Evolutionary conservation across 192 early-diverging fungal species (phyloP), one percentile per base, ranked within the genome.

Genomic region (Blastocladiella britannica): DNA sequence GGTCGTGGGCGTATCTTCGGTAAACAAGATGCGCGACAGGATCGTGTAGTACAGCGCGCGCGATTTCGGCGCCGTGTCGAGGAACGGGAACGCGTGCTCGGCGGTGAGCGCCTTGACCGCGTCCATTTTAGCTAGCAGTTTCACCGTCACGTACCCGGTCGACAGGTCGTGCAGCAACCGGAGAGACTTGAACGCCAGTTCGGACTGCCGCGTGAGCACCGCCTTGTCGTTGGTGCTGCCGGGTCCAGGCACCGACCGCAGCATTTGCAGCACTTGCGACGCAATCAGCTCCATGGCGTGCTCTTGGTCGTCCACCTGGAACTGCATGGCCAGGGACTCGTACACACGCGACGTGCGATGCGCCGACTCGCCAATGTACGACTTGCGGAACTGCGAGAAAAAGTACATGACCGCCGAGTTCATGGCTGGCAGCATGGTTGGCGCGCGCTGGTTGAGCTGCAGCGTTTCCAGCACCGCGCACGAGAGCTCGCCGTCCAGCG

Each of bases 331-430:
- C 51, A 91, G 65, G 29, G 74, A 63, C 0, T 68, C 65, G 55
- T 82, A 91, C 7, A 88, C 78, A 58, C 88, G 70, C 0, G 77
- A 66, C 6, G 68, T 72, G 52, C 72, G 71, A 52, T 73, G 66
- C 24, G 72, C 61, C 26, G 72, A 71, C 60, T 89, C 85, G 55
- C 89, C 82, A 26, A 91, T 75, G 61, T 91, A 91, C 22, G 79
- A 78, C 53, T 84, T 81, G 9, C 83, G 72, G 65, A 92, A 91
- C 52, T 74, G 69, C 5, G 71, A 72, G 63, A 85, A 86, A 55
- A 91, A 79, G 62, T 81, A 82, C n/a, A 89, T 55, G 57, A 92
- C 78, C 8, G 88, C 81, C 43, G 80, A 70, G 62, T 90, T 86
- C 2, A 93, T 69, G 47, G 29, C 1, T 28, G 68, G 67, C 18